A percentile compares a stretch with the other conserved stretches of the same genome.
Conservation (phyloP, 495 filamentous ascomycete species). For the Penicillium chermesinum region DNA sequence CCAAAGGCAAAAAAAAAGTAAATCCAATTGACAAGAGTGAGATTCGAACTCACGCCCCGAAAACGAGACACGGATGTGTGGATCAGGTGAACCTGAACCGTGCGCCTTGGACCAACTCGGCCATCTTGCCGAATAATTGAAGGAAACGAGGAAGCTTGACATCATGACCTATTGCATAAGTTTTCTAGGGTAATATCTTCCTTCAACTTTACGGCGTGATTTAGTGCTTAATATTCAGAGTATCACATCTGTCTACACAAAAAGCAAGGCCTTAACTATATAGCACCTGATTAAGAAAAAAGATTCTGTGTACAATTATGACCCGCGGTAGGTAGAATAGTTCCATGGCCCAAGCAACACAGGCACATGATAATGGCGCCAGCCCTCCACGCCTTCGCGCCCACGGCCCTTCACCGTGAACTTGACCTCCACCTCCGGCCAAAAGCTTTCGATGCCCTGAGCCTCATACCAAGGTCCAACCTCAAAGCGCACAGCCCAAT, state of each 20-base stretch:
- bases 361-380: slow-evolving; percentile 88
- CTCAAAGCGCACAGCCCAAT: slow-evolving; percentile 75
- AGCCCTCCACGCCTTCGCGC: slow-evolving; percentile 52
- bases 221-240: no score
- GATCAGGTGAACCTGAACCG: slow-evolving; percentile 32
- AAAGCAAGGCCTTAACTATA: neutral
- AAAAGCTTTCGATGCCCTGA: slow-evolving; percentile 70
- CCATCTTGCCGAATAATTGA: slow-evolving; percentile 27
- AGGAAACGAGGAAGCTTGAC: neutral
- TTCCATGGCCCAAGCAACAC: slow-evolving; percentile 83
- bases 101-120: slow-evolving; percentile 37
- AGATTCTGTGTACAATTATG: slow-evolving; percentile 14
- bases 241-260: no score
- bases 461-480: slow-evolving; percentile 70
- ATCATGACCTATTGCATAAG: slow-evolving; percentile 2
- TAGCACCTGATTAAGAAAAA: neutral
- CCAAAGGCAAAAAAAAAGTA: neutral
- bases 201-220: no score
- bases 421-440: slow-evolving; percentile 81
- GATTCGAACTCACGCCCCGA: slow-evolving; percentile 36
- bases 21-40: slow-evolving; percentile 32
- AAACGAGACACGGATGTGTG: slow-evolving; percentile 21
- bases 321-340: slow-evolving; percentile 89
- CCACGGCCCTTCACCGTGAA: slow-evolving; percentile 64
- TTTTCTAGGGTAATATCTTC: no score